These are phyloP conservation scores for Fusarium albidum DNA, from an alignment of 2,329 filamentous ascomycete genomes.

Conservation along the genomic window DNA sequence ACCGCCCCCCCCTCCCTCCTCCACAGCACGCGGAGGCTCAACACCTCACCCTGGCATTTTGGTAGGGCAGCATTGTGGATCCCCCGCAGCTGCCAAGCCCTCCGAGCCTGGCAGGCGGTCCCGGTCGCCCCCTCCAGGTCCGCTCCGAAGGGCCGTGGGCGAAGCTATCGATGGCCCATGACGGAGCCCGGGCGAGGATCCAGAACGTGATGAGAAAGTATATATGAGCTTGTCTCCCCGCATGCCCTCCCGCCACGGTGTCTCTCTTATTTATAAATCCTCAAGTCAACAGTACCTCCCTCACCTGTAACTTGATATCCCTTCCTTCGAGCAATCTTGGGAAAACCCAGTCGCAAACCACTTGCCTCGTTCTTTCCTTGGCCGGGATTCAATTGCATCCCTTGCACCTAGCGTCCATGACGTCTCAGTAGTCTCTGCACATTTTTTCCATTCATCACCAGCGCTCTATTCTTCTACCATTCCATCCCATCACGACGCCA, in stretches of 20 bases:
- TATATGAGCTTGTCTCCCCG: conserved; percentile 36
- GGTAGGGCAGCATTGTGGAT: conserved; percentile 16
- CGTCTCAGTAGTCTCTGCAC: conserved; percentile 23
- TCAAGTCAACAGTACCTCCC: conserved; percentile 16
- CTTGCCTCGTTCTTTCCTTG: neutral
- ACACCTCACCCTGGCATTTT: neutral
- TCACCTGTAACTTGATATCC: conserved; percentile 2
- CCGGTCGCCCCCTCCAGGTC: conserved; percentile 12
- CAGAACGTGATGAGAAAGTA: conserved; percentile 15
- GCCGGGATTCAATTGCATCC: conserved; percentile 10
- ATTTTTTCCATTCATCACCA: neutral
- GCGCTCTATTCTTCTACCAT: conserved; percentile 1
- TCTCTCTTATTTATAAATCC: conserved; percentile 11
- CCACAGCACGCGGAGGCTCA: neutral
- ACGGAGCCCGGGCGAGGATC: conserved; percentile 16
- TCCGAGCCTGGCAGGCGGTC: conserved; percentile 27
- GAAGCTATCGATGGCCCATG: conserved; percentile 7
- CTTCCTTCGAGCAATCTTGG: conserved; percentile 3
- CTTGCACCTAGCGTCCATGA: conserved; percentile 23
- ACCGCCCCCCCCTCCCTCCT: conserved; percentile 18
- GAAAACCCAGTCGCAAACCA: neutral
- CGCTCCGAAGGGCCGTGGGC: conserved; percentile 16
- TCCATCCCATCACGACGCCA: neutral
- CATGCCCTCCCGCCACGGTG: conserved; percentile 22
- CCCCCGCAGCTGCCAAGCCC: conserved; percentile 25